Base-by-base conservation (phyloP, 2,329 filamentous ascomycete genomes). In the Talaromyces sp. region DNA sequence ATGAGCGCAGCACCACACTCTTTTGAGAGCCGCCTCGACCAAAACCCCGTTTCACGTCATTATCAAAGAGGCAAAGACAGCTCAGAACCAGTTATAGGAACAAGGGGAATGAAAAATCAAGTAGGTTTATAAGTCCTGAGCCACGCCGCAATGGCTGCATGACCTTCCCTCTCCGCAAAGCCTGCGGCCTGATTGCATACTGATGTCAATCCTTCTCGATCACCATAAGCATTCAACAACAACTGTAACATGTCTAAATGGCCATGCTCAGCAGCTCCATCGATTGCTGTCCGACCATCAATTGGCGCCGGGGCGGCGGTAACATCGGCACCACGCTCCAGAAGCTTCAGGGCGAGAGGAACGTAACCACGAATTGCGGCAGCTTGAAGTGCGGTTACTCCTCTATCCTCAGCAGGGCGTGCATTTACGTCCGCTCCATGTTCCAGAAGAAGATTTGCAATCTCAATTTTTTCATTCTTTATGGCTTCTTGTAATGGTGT, bases 211-310 rank as follows among this genome's bases (percentile, higher is more conserved):
- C 52, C 52, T 3, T 62, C 64, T 31, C 17, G 15, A 8, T 39
- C 54, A 56, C 45, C 58, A 19, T 63, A 63, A 37, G 50, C 45
- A 62, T 70, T 70, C 15, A 74, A 62, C 9, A 75, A 66, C 13
- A 74, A 45, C 33, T 74, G 68, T 10, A 74, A 35, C 68, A 74
- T 71, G 52, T 75, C 71, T 8, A 72, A 9, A 52, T 68, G 69
- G 4, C 70, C 73, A 58, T 69, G 19, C 22, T 70, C 69, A 1
- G 74, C 73, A n/a, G 74, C 74, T 35, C 60, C 71, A 67, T 71
- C 68, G 11, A 74, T 66, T 37, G 73, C 69, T 10, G 71, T 74
- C 33, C 68, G 66, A 9, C 72, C 73, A 31, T 63, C 7, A 5
- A n/a, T 9, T 43, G 64, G 41, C 52, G 63, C 58, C 3, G 49